A percentile compares a stretch with the other conserved stretches of the same genome.
Evolutionary conservation across 1,139 yeast genomes (phyloP).

Genomic region (Taphrina flavorubra): DNA sequence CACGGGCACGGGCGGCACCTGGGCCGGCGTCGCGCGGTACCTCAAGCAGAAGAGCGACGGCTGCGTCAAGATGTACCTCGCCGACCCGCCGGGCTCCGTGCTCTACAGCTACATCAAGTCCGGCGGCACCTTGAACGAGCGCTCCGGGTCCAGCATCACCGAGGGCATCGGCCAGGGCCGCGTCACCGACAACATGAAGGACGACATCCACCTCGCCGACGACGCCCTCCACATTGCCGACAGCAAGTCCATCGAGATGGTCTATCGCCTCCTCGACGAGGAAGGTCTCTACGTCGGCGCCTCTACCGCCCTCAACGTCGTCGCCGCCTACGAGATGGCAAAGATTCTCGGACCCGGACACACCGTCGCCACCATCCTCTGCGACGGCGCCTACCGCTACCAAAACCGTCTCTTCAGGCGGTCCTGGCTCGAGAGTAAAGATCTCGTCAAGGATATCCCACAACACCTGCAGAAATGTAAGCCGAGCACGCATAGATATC

Average conservation of each 20-base stretch:
- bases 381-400: constrained; percentile 54
- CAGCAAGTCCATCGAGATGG: constrained; percentile 75
- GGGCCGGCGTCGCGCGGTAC: constrained; percentile 80
- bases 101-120: constrained; percentile 76
- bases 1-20: constrained; percentile 90
- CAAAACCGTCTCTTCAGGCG: constrained; percentile 67
- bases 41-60: constrained; percentile 69
- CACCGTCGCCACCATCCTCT: constrained; percentile 81
- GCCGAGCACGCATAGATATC: background rate
- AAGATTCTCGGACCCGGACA: constrained; percentile 75
- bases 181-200: constrained; percentile 78
- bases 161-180: constrained; percentile 97
- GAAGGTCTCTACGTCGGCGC: constrained; percentile 94
- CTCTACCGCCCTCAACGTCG: constrained; percentile 81
- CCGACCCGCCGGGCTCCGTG: constrained; percentile 94
- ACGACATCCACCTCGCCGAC: constrained; percentile 76
- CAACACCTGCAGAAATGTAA: constrained; percentile 68
- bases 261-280: constrained; percentile 78
- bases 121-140: constrained; percentile 64
- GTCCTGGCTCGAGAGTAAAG: constrained; percentile 75
- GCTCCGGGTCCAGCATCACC: constrained; percentile 84
- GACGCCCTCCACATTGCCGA: constrained; percentile 76
- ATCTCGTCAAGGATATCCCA: constrained; percentile 70
- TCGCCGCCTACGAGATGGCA: constrained; percentile 78
- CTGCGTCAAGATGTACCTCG: constrained; percentile 66